Conservation (phyloP, 345 rosid genomes). For the Pistacia integerrima region DNA sequence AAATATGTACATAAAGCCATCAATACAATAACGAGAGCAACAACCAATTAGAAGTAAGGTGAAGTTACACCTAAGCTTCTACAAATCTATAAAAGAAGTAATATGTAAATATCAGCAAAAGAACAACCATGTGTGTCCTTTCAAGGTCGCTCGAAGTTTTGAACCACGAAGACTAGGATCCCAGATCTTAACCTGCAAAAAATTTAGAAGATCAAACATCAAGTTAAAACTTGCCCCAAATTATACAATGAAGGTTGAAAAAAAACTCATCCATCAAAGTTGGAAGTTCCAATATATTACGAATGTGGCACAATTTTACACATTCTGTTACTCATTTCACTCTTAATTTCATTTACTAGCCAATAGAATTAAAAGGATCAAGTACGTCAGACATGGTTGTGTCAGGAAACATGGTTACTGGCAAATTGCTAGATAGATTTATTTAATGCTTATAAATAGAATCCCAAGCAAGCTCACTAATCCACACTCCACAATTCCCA, state of each 20-base stretch:
- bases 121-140: constrained; percentile 86
- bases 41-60: constrained; percentile 15
- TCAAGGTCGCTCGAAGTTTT: constrained; percentile 90
- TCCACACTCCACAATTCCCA: neutral
- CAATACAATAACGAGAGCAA: neutral
- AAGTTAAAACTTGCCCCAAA: constrained; percentile 19
- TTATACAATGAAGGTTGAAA: constrained; percentile 17
- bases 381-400: neutral
- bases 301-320: neutral
- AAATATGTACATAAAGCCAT: too few relatives aligned
- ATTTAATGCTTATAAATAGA: neutral
- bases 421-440: neutral
- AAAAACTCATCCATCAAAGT: constrained; percentile 13
- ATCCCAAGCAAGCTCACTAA: neutral
- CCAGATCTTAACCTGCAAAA: constrained; percentile 91
- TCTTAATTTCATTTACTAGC: neutral
- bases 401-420: neutral
- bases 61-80: neutral
- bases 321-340: neutral
- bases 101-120: neutral
- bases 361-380: neutral
- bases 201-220: constrained; percentile 18
- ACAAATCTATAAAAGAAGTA: neutral
- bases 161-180: constrained; percentile 98
- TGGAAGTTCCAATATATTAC: constrained; percentile 3